These are phyloP conservation scores for Monilinia polystroma DNA, from an alignment of 2,329 filamentous ascomycete species.

Conservation along the genomic window DNA sequence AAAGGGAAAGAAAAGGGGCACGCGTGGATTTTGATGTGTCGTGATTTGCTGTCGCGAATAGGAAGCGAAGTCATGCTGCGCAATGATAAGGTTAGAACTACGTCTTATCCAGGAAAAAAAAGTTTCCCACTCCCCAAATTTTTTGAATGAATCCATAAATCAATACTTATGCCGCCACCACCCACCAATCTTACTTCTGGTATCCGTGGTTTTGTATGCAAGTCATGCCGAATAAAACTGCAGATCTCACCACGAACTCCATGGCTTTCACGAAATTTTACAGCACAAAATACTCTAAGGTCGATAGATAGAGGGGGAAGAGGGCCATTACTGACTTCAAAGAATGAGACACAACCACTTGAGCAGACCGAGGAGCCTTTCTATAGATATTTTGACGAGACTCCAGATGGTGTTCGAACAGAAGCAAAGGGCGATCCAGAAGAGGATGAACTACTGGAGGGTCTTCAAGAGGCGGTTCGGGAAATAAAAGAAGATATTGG, in stretches of 20 bases:
- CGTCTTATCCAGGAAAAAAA: slow-evolving; percentile 27
- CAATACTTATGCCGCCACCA: slow-evolving; percentile 39
- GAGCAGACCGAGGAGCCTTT: slow-evolving; percentile 20
- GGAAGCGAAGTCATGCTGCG: slow-evolving; percentile 25
- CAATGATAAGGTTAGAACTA: neutral
- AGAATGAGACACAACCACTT: slow-evolving; percentile 6
- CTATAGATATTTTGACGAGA: slow-evolving; percentile 36
- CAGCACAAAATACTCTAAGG: slow-evolving; percentile 23
- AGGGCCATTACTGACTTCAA: neutral
- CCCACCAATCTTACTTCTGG: slow-evolving; percentile 34
- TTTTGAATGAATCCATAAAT: slow-evolving; percentile 23
- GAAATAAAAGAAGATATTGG: slow-evolving; percentile 21
- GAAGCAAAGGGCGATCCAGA: slow-evolving; percentile 33
- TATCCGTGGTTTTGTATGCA: slow-evolving; percentile 39
- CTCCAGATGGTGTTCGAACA: slow-evolving; percentile 34
- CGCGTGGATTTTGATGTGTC: slow-evolving; percentile 27
- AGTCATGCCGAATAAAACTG: slow-evolving; percentile 39
- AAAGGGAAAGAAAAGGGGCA: neutral
- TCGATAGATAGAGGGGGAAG: slow-evolving; percentile 17
- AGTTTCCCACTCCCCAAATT: slow-evolving; percentile 24
- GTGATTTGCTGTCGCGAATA: slow-evolving; percentile 17
- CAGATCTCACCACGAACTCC: slow-evolving; percentile 27
- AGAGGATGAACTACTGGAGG: slow-evolving; percentile 21
- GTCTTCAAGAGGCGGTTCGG: slow-evolving; percentile 20
- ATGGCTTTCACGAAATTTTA: slow-evolving; percentile 34